phyloP scores from a whole-genome alignment of 768 basidiomycete species.

The Paxillus involutus region DNA sequence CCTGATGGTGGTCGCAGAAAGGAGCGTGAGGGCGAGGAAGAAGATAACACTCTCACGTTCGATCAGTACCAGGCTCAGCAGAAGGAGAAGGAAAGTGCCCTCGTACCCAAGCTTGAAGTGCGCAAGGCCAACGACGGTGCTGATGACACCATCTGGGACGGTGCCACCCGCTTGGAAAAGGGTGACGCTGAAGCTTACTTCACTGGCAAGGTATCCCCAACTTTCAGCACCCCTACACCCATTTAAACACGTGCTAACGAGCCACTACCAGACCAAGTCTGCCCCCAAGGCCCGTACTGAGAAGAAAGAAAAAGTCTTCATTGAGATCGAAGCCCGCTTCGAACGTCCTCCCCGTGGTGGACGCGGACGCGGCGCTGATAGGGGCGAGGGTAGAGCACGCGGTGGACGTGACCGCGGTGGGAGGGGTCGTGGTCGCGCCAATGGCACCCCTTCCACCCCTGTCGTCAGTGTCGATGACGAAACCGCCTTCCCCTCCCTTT shows the following conservation, averaged over 20 bases:
- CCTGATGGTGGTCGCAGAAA: conserved; percentile 40
- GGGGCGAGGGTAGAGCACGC: conserved; percentile 50
- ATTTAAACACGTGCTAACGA: not conserved
- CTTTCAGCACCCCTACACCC: not conserved
- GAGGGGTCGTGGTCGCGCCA: conserved; percentile 43
- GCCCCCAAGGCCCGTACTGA: conserved; percentile 67
- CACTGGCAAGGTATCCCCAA: conserved; percentile 75
- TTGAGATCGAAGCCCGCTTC: conserved; percentile 91
- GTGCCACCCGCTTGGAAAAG: conserved; percentile 64
- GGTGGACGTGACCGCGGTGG: conserved; percentile 43
- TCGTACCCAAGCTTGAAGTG: conserved; percentile 76
- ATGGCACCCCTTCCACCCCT: conserved; percentile 35
- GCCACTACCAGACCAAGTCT: conserved; percentile 52
- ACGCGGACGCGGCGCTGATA: conserved; percentile 46
- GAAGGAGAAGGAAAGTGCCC: conserved; percentile 54
- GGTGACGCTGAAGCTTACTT: conserved; percentile 76
- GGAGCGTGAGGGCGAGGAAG: conserved; percentile 74
- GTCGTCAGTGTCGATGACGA: conserved; percentile 77
- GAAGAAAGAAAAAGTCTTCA: conserved; percentile 88
- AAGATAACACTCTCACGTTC: conserved; percentile 91
- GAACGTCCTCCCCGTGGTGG: conserved; percentile 76
- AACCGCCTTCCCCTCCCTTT: conserved; percentile 86
- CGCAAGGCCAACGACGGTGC: conserved; percentile 80
- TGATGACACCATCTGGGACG: conserved; percentile 69
- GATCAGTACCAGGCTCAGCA: conserved; percentile 90